Evolutionary conservation across 148 eudicot species (phyloP), one percentile per base, ranked within the genome.

Genomic region (Beta vulgaris): DNA sequence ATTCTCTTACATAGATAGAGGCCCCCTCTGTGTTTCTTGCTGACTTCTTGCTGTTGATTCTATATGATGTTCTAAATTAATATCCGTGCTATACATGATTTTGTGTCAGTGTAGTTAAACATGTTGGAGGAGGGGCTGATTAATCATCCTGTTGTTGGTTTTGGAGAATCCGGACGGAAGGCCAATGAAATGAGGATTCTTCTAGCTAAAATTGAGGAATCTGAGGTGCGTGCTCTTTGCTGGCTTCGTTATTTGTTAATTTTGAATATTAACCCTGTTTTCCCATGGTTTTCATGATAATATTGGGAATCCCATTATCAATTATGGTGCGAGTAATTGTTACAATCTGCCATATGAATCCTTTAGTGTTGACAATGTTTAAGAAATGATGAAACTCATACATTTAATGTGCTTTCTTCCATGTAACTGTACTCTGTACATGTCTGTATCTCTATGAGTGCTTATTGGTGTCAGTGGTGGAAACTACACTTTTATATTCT

Each of bases 51-150:
- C n/a, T 75, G 44, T 51, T 57, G 60, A 34, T 43, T 64, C 39
- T 74, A 48, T 39, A 29, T 61, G 18, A 29, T 67, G 48, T 16
- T 68, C 63, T 73, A 46, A 64, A 61, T 81, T 77, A 61, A 81
- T 81, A 77, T 69, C 77, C 61, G 40, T 71, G 60, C 49, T 81
- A 39, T 70, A 32, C 32, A 63, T 78, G 76, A 68, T 81, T 88
- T 84, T 80, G 79, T 89, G 96, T 89, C 90, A 87, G 90, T 86
- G 83, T 89, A 96, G 99, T 86, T 96, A 85, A 96, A 91, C 75
- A 91, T 96, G 97, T 82, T 96, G 88, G 99, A 96, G 77, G 99
- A 96, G 85, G 99, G 99, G 80, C 97, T 96, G 74, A 72, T 96
- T 63, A 92, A 96, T 89, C 89, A 96, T 62, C 91, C 99, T 37